These are phyloP conservation scores for Claviceps pazoutovae DNA, from an alignment of 2,329 filamentous ascomycete species.

Conservation along the genomic window DNA sequence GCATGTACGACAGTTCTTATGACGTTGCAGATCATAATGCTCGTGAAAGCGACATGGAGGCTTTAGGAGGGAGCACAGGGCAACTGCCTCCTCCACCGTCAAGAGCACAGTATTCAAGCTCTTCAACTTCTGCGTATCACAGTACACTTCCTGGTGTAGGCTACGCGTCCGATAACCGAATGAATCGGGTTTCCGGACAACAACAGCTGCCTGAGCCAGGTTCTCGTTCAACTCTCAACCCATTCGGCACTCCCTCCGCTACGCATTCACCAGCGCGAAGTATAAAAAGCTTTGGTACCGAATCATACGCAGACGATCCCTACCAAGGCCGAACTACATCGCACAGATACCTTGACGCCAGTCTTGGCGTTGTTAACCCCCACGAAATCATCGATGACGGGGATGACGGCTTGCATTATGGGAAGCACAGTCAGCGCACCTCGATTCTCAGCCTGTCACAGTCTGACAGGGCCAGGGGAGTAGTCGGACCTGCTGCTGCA, in stretches of 20 bases:
- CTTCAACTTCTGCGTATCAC: constrained; percentile 9
- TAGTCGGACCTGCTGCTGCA: constrained; percentile 26
- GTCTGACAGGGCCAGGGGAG: constrained; percentile 19
- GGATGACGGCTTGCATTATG: constrained; percentile 62
- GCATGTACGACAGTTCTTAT: constrained; percentile 54
- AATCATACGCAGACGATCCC: constrained; percentile 47
- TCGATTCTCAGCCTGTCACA: constrained; percentile 46
- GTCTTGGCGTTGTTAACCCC: constrained; percentile 54
- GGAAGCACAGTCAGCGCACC: constrained; percentile 28
- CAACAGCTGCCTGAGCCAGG: constrained; percentile 20
- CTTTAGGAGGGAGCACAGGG: constrained; percentile 30
- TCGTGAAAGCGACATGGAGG: constrained; percentile 50
- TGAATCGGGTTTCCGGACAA: background rate
- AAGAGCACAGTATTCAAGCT: constrained; percentile 14
- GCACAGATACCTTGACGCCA: constrained; percentile 27
- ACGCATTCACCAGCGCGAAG: constrained; percentile 35
- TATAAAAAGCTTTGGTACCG: constrained; percentile 27
- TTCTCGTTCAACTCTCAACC: constrained; percentile 29
- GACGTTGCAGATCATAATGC: constrained; percentile 51
- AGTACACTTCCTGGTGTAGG: constrained; percentile 9
- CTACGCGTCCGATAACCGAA: constrained; percentile 7
- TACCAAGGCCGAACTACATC: constrained; percentile 36
- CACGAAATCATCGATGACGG: constrained; percentile 75
- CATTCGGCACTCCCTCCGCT: constrained; percentile 20
- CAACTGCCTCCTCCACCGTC: constrained; percentile 25